These are phyloP conservation scores for Neocucurbitaria cava DNA, from an alignment of 2,329 filamentous ascomycete genomes.

Conservation along the genomic window DNA sequence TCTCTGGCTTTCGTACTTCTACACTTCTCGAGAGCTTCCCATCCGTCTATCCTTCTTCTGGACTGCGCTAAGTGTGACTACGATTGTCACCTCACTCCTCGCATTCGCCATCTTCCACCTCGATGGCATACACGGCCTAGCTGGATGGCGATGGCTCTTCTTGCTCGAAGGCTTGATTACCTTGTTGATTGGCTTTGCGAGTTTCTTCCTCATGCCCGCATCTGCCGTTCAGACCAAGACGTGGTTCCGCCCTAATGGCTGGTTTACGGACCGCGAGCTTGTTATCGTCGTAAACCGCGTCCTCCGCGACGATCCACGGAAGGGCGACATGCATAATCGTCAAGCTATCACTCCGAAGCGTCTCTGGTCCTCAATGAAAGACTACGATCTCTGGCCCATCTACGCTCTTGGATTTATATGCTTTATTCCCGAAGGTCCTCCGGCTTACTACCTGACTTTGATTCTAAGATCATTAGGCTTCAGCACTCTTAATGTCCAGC, in stretches of 20 bases:
- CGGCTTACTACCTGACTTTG: constrained; percentile 49
- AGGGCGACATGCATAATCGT: constrained; percentile 47
- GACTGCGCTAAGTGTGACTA: constrained; percentile 42
- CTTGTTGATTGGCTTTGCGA: constrained; percentile 24
- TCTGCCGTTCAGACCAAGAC: constrained; percentile 64
- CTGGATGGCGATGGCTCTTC: constrained; percentile 53
- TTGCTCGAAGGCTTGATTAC: constrained; percentile 54
- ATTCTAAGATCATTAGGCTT: constrained; percentile 65
- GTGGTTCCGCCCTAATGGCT: constrained; percentile 51
- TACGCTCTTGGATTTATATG: constrained; percentile 19
- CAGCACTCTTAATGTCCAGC: constrained; percentile 66
- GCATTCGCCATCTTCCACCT: constrained; percentile 50
- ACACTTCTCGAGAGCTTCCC: constrained; percentile 59
- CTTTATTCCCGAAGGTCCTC: constrained; percentile 15
- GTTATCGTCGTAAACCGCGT: constrained; percentile 70
- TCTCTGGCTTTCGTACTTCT: constrained; percentile 70
- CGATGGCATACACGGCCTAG: constrained; percentile 48
- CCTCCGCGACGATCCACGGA: constrained; percentile 64
- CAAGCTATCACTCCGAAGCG: constrained; percentile 22
- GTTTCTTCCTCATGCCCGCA: constrained; percentile 41
- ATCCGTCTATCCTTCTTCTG: constrained; percentile 52
- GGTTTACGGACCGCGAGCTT: constrained; percentile 70
- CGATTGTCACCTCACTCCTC: constrained; percentile 44
- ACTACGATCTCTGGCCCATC: constrained; percentile 32
- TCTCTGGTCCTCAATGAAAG: constrained; percentile 23